Evolutionary conservation across 371 early-diverging fungal species (phyloP).

Genomic region (Apophysomyces elegans): DNA sequence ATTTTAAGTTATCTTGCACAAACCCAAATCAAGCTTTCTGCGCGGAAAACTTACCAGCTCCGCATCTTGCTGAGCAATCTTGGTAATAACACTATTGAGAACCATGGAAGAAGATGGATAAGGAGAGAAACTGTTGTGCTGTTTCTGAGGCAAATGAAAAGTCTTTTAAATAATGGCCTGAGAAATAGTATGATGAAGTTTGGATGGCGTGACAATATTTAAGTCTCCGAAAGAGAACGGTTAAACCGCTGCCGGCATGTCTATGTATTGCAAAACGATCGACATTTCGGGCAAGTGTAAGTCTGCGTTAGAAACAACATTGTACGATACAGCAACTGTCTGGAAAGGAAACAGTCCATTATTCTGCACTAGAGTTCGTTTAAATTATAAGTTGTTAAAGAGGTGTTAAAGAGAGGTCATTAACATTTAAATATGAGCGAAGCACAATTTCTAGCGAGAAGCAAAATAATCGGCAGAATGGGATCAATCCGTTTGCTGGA

Average conservation of each 20-base stretch:
- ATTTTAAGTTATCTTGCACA: not conserved
- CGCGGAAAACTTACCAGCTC: not conserved
- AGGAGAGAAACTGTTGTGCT: not conserved
- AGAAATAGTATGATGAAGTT: not conserved
- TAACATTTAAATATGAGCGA: too few species aligned
- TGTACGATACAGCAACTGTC: too few species aligned
- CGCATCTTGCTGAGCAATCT: constrained; percentile 7
- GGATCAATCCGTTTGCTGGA: too few species aligned
- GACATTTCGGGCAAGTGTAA: too few species aligned
- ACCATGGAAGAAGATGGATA: not conserved
- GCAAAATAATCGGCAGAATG: too few species aligned
- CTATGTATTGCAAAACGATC: not conserved
- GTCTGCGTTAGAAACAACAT: too few species aligned
- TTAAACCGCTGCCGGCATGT: not conserved
- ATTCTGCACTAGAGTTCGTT: too few species aligned
- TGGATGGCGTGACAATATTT: constrained; percentile 7
- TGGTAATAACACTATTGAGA: not conserved
- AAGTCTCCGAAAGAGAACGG: not conserved
- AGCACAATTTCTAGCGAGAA: too few species aligned
- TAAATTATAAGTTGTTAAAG: too few species aligned
- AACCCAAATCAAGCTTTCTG: too few species aligned
- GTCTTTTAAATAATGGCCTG: not conserved
- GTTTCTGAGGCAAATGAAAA: not conserved
- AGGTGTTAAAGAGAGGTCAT: too few species aligned
- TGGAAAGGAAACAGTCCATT: too few species aligned